These are phyloP conservation scores for Aspergillus candidus DNA, from an alignment of 2,329 filamentous ascomycete genomes.

Conservation along the genomic window DNA sequence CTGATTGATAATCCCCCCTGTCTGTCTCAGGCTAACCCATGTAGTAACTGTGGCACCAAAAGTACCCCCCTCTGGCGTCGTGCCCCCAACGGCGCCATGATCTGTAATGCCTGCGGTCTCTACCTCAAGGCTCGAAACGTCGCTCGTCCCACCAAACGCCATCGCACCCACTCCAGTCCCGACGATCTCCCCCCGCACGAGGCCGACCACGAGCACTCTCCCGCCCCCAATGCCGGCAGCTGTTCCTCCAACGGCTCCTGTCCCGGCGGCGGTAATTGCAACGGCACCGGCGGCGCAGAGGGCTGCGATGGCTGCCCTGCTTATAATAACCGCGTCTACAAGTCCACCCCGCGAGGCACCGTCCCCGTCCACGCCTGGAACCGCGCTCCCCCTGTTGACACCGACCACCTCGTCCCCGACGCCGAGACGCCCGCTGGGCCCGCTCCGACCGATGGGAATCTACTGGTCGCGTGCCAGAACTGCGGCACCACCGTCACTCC, in stretches of 20 bases:
- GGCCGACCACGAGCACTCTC: constrained; percentile 2
- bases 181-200: constrained; percentile 6
- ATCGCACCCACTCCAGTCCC: constrained; percentile 52
- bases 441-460: constrained; percentile 29
- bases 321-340: constrained; percentile 93
- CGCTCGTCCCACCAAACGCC: constrained; percentile 81
- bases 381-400: constrained; percentile 26
- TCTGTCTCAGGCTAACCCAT: neutral
- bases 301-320: constrained; percentile 94
- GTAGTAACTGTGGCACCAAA: constrained; percentile 89
- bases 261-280: constrained; percentile 88
- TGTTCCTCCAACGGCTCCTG: constrained; percentile 68
- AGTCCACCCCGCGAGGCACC: constrained; percentile 57
- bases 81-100: constrained; percentile 86
- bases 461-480: constrained; percentile 91
- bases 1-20: constrained; percentile 1
- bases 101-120: constrained; percentile 95
- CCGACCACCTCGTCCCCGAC: constrained; percentile 15
- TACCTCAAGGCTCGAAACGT: constrained; percentile 93
- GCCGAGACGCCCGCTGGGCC: constrained; percentile 17
- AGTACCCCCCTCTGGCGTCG: constrained; percentile 91
- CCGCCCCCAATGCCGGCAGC: constrained; percentile 24
- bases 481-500: constrained; percentile 95
- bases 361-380: constrained; percentile 28
- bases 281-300: constrained; percentile 90